These are phyloP conservation scores for Yamadazyma nakazawae DNA, from an alignment of 805 yeast genomes.

Conservation along the genomic window DNA sequence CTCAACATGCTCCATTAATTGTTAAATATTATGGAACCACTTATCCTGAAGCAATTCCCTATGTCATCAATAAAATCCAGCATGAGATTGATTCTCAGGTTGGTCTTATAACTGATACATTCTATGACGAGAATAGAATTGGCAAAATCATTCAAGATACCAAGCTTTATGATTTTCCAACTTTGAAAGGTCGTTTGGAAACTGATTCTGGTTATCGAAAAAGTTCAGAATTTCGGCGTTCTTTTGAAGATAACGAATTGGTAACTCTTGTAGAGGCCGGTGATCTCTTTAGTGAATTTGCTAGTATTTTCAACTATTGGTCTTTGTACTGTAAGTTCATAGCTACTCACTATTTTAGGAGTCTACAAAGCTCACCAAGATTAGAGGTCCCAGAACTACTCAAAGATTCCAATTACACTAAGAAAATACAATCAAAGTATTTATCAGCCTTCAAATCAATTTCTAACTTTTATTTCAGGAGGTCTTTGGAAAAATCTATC, in stretches of 20 bases:
- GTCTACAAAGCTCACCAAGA: slow-evolving; percentile 23
- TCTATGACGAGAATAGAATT: slow-evolving; percentile 67
- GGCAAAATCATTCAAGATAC: slow-evolving; percentile 55
- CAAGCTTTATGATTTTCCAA: slow-evolving; percentile 42
- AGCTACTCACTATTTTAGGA: slow-evolving; percentile 55
- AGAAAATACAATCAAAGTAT: slow-evolving; percentile 50
- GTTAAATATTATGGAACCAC: slow-evolving; percentile 53
- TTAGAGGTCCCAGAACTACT: slow-evolving; percentile 52
- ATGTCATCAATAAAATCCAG: slow-evolving; percentile 72
- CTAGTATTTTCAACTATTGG: slow-evolving; percentile 84
- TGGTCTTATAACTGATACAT: slow-evolving; percentile 82
- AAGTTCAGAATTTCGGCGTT: slow-evolving; percentile 4
- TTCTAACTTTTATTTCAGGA: slow-evolving; percentile 62
- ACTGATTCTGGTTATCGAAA: slow-evolving; percentile 3
- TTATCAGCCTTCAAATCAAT: slow-evolving; percentile 64
- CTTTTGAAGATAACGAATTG: slow-evolving; percentile 30
- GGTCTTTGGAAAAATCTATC: slow-evolving; percentile 79
- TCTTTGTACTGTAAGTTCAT: slow-evolving; percentile 71
- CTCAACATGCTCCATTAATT: slow-evolving; percentile 82
- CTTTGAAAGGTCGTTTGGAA: slow-evolving; percentile 18
- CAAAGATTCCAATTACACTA: slow-evolving; percentile 49
- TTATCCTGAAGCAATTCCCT: slow-evolving; percentile 58
- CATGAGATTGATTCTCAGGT: slow-evolving; percentile 91
- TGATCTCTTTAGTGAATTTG: slow-evolving; percentile 64
- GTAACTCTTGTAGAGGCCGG: slow-evolving; percentile 63